phyloP scores from a whole-genome alignment of 2,329 filamentous ascomycete genomes.

The Aspergillus fijiensis region DNA sequence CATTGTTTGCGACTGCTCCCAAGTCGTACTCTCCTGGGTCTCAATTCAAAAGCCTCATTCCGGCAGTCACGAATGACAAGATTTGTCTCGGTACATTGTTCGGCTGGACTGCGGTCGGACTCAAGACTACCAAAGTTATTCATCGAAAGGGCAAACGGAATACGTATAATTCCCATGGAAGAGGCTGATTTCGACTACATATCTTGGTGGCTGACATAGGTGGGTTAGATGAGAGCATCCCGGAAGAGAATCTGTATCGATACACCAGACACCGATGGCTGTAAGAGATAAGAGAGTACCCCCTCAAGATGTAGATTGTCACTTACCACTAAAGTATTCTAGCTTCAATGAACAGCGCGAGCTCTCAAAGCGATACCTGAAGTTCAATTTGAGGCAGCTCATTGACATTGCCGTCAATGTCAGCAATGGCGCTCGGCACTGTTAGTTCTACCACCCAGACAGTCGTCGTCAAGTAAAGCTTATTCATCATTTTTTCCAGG shows the following conservation, averaged over 20 bases:
- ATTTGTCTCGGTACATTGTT: no score
- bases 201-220: no score
- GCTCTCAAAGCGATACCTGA: slow-evolving; percentile 28
- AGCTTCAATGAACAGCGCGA: slow-evolving; percentile 32
- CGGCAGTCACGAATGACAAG: no score
- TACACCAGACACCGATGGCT: slow-evolving; percentile 22
- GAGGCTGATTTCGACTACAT: no score
- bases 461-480: not conserved
- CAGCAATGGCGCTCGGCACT: slow-evolving; percentile 27
- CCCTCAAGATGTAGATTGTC: slow-evolving; percentile 31
- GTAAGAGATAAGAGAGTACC: slow-evolving; percentile 8
- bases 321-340: not conserved
- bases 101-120: no score
- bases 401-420: slow-evolving; percentile 25
- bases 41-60: no score
- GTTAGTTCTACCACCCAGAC: slow-evolving; percentile 16
- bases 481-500: slow-evolving; percentile 13
- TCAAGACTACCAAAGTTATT: no score
- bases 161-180: no score
- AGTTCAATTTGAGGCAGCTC: slow-evolving; percentile 30
- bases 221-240: slow-evolving; percentile 11
- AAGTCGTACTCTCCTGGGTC: no score
- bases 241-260: slow-evolving; percentile 18
- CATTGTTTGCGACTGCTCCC: no score
- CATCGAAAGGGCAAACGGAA: no score